Evolutionary conservation across 805 yeast genomes (phyloP).

Genomic region (Starmerella cellae): DNA sequence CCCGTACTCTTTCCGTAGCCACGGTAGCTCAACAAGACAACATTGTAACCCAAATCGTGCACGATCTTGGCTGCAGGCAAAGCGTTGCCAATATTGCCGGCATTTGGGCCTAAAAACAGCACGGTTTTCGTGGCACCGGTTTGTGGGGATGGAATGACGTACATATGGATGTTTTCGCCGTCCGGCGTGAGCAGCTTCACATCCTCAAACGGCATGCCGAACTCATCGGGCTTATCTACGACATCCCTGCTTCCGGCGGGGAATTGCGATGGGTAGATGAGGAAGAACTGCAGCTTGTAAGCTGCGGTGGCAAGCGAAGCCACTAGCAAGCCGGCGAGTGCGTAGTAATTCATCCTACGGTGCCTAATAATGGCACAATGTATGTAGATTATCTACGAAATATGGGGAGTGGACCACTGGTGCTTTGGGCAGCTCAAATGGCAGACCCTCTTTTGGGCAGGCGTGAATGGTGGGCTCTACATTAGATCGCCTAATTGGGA

Average conservation of each 20-base stretch:
- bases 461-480: too few relatives aligned
- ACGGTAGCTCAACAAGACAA: slow-evolving; percentile 72
- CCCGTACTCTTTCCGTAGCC: slow-evolving; percentile 85
- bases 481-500: too few relatives aligned
- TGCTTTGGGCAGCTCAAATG: too few relatives aligned
- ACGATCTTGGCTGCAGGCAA: slow-evolving; percentile 67
- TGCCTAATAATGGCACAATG: too few relatives aligned
- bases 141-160: slow-evolving; percentile 30
- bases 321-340: slow-evolving; percentile 5
- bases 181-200: slow-evolving; percentile 53
- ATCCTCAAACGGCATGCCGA: slow-evolving; percentile 52
- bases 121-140: slow-evolving; percentile 47
- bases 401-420: too few relatives aligned
- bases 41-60: slow-evolving; percentile 57
- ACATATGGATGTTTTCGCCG: slow-evolving; percentile 55
- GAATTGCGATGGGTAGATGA: slow-evolving; percentile 74
- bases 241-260: slow-evolving; percentile 53
- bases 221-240: slow-evolving; percentile 67
- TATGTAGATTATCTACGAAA: too few relatives aligned
- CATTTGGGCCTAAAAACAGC: slow-evolving; percentile 75
- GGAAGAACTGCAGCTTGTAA: slow-evolving; percentile 36
- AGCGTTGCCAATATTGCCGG: slow-evolving; percentile 89
- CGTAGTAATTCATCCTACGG: slow-evolving; percentile 11
- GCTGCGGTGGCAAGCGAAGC: slow-evolving; percentile 15
- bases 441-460: too few relatives aligned